Base-by-base conservation (phyloP, 1,284 basidiomycete species). In the Xanthoconium separans region DNA sequence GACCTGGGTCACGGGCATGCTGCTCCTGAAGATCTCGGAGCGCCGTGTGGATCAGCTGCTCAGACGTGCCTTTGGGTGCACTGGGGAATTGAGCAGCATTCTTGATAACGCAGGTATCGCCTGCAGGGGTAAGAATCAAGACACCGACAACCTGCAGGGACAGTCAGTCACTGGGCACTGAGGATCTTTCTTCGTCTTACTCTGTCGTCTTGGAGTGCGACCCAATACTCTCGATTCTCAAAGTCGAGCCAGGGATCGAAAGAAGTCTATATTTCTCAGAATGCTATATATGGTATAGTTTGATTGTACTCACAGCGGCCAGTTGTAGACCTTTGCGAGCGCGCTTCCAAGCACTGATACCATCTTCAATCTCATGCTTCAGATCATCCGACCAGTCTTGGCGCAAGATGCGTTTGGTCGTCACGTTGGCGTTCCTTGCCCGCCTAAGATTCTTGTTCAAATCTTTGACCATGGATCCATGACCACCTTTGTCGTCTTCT, bases 61-160 rank as follows among this genome's bases (percentile, higher is more conserved):
- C 76, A 0, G 77, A 79, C 3, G 76, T 79, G 27, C 77, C 77
- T 55, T 73, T 74, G 0, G 77, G 77, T 3, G 77, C 74, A 39
- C 70, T 59, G 3, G 76, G 76, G 61, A 80, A 79, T 22, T 74
- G 73, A 29, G 71, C 66, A 8, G 73, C 71, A 44, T 79, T 79
- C 62, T 80, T 79, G 56, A 78, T 77, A 51, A 77, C 74, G 63
- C 75, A 78, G 33, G 72, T 64, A 37, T 61, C 61, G 29, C 71
- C 70, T 16, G 75, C 73, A 0, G 70, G 74, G 5, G 77, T 72
- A 24, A 79, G 68, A 47, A 79, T 74, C 53, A 78, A 70, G 30
- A 79, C 52, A 9, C 76, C 74, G 7, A 79, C 65, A 27, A 70
- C 59, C 71, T 75, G 39, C n/a, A 9, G 29, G 4, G 12, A 6